Evolutionary conservation across 306 rosid genomes (phyloP).

Genomic region (Nissolia schottii): DNA sequence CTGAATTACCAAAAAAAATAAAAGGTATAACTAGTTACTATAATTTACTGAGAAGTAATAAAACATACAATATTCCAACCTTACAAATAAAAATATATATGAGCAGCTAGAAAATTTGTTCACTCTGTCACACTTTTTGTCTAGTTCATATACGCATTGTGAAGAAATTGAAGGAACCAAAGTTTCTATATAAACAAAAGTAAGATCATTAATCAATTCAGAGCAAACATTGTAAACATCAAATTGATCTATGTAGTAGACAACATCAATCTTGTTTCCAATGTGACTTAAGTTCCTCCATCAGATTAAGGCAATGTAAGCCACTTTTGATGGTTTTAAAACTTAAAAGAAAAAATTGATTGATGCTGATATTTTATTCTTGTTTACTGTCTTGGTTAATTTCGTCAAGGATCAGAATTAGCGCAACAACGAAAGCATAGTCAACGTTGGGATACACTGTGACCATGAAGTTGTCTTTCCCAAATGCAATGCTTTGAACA

Average conservation of each 20-base stretch:
- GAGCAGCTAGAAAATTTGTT: neutral
- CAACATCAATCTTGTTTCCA: too few relatives aligned
- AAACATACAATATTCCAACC: neutral
- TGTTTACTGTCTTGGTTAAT: slow-evolving; percentile 16
- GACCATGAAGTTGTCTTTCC: slow-evolving; percentile 41
- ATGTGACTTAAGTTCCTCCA: too few relatives aligned
- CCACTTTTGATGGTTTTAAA: too few relatives aligned
- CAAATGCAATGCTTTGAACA: slow-evolving; percentile 33
- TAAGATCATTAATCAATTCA: neutral
- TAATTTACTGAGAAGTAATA: neutral
- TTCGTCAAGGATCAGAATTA: slow-evolving; percentile 41
- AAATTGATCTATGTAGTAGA: too few relatives aligned
- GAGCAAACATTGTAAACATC: too few relatives aligned
- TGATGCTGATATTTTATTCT: too few relatives aligned
- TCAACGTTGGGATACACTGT: slow-evolving; percentile 43
- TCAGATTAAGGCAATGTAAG: too few relatives aligned
- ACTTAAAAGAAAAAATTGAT: too few relatives aligned
- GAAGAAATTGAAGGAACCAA: neutral
- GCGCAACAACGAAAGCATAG: slow-evolving; percentile 44
- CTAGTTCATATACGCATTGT: neutral
- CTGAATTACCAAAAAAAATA: too few relatives aligned
- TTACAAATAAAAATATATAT: neutral
- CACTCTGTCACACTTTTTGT: neutral
- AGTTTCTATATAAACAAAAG: neutral
- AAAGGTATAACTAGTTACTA: neutral